phyloP scores from a whole-genome alignment of 73 alveolate genomes.

The Tetrahymena malaccensis region DNA sequence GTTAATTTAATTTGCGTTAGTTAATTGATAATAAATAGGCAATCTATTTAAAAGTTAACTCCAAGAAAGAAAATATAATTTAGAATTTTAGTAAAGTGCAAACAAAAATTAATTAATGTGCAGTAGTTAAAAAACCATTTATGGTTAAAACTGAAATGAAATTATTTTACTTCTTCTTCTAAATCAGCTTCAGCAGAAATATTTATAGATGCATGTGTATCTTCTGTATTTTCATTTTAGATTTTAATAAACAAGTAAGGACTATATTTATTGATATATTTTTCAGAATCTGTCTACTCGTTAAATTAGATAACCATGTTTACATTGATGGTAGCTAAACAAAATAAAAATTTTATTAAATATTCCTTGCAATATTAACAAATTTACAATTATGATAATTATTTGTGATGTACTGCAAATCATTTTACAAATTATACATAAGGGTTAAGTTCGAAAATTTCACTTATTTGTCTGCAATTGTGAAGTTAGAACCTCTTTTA shows the following conservation, averaged over 20 bases:
- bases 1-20: background rate
- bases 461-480: background rate
- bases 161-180: background rate
- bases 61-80: background rate
- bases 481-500: background rate
- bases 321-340: background rate
- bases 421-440: background rate
- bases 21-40: background rate
- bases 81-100: background rate
- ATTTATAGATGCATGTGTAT: background rate
- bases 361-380: no score
- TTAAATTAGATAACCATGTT: background rate
- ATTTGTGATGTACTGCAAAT: background rate
- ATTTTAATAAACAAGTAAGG: background rate
- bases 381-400: background rate
- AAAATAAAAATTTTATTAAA: background rate
- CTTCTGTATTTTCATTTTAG: background rate
- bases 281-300: background rate
- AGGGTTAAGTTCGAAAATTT: background rate
- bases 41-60: background rate
- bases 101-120: background rate
- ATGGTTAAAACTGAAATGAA: no score
- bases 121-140: background rate
- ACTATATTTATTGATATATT: background rate
- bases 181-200: background rate